phyloP scores from a whole-genome alignment of 1,284 basidiomycete genomes.

The Ustilago vetiveriae region DNA sequence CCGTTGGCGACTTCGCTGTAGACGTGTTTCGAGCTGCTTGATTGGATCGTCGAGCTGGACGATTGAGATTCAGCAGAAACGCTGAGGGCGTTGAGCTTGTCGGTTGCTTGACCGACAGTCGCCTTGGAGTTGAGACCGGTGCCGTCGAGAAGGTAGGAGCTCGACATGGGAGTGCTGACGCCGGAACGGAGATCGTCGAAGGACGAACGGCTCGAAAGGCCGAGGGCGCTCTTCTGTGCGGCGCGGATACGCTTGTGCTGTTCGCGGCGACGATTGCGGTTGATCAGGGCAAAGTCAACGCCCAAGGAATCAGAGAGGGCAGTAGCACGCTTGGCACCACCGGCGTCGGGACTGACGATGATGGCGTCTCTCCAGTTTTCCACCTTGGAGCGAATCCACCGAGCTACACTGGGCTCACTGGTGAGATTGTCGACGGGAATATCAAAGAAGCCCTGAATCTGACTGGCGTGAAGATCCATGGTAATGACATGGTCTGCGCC shows the following conservation, averaged over 20 bases:
- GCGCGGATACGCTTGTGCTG: slow-evolving; percentile 57
- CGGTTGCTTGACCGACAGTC: slow-evolving; percentile 28
- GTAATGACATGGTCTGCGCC: slow-evolving; percentile 99
- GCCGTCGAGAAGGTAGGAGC: slow-evolving; percentile 48
- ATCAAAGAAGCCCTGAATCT: slow-evolving; percentile 99
- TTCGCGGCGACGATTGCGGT: slow-evolving; percentile 75
- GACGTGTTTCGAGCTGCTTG: slow-evolving; percentile 25
- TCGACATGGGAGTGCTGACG: slow-evolving; percentile 55
- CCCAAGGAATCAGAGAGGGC: slow-evolving; percentile 94
- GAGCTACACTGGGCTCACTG: slow-evolving; percentile 58
- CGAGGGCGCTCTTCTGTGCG: slow-evolving; percentile 32
- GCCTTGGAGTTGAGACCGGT: slow-evolving; percentile 28
- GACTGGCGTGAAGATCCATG: slow-evolving; percentile 96
- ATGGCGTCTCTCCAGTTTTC: slow-evolving; percentile 87
- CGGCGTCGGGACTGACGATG: slow-evolving; percentile 96
- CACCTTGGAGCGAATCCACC: slow-evolving; percentile 83
- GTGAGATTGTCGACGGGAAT: slow-evolving; percentile 91
- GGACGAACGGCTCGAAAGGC: slow-evolving; percentile 43
- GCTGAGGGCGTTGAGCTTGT: slow-evolving; percentile 40
- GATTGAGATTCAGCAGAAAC: slow-evolving; percentile 27
- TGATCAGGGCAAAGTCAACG: slow-evolving; percentile 96
- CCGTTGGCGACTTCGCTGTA: slow-evolving; percentile 64
- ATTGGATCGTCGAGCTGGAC: slow-evolving; percentile 8
- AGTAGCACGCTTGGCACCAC: slow-evolving; percentile 94
- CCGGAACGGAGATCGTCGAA: slow-evolving; percentile 51